Conservation (phyloP, 257 asterid genomes). For the Nicotiana otophora region DNA sequence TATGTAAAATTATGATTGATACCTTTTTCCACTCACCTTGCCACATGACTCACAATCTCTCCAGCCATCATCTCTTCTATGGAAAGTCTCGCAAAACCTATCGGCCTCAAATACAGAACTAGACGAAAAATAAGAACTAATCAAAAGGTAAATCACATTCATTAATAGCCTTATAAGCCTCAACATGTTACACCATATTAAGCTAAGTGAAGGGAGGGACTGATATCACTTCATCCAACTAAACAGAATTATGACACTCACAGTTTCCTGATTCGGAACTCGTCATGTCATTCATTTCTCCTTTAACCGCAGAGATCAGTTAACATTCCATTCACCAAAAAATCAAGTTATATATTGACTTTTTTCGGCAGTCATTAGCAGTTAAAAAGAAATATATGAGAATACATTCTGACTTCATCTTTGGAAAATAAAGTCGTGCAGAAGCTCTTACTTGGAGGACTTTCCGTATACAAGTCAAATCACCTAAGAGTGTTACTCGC, state of each 20-base stretch:
- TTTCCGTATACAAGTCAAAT: no score
- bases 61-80: constrained; percentile 69
- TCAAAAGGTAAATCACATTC: background rate
- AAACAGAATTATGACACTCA: background rate
- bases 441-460: background rate
- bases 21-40: constrained; percentile 40
- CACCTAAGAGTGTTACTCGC: no score
- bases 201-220: background rate
- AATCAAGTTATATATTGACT: background rate
- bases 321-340: background rate
- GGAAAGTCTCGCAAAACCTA: constrained; percentile 73
- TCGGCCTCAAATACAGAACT: constrained; percentile 60
- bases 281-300: background rate
- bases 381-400: background rate
- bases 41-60: constrained; percentile 83
- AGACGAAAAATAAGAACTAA: constrained; percentile 13
- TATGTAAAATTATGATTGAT: background rate
- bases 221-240: background rate
- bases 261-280: background rate
- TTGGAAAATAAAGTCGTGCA: background rate
- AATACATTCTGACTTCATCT: background rate
- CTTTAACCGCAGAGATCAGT: background rate
- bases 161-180: background rate
- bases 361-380: background rate
- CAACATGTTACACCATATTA: background rate